Evolutionary conservation across 345 rosid species (phyloP).

Genomic region (Excoecaria agallocha): DNA sequence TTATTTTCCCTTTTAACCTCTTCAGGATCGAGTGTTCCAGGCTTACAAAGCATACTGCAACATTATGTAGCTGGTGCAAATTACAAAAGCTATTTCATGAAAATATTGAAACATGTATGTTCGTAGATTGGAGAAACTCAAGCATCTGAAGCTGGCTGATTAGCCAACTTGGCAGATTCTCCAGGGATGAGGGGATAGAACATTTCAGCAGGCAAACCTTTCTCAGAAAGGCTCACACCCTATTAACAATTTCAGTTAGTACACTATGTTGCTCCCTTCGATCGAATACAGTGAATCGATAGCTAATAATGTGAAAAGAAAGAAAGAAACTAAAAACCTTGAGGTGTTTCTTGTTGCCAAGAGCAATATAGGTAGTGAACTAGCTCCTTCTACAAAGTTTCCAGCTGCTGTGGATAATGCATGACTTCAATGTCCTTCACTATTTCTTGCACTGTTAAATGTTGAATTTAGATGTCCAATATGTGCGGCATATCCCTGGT

Average conservation of each 20-base stretch:
- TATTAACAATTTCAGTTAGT: neutral
- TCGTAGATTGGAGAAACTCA: neutral
- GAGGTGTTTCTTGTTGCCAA: conserved; percentile 18
- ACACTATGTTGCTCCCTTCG: no score
- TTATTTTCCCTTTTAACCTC: conserved; percentile 64
- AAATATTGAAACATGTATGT: neutral
- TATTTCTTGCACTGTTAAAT: conserved; percentile 32
- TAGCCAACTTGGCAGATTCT: neutral
- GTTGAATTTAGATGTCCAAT: conserved; percentile 35
- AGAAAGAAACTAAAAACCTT: conserved; percentile 10
- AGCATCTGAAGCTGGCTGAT: conserved; percentile 18
- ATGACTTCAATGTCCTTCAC: conserved; percentile 53
- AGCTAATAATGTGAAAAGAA: no score
- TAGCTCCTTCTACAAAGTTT: conserved; percentile 44
- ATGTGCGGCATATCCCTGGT: conserved; percentile 45
- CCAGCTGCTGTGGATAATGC: conserved; percentile 70
- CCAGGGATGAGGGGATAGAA: conserved; percentile 21
- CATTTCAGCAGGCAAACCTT: conserved; percentile 14
- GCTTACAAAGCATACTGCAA: conserved; percentile 18
- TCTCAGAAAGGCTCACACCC: conserved; percentile 23
- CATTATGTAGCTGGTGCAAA: neutral
- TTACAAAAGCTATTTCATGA: no score
- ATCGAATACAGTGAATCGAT: no score
- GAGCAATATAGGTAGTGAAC: no score
- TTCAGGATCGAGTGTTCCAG: conserved; percentile 44